Base-by-base conservation (phyloP, 345 rosid genomes). In the Melaleuca quinquenervia region DNA sequence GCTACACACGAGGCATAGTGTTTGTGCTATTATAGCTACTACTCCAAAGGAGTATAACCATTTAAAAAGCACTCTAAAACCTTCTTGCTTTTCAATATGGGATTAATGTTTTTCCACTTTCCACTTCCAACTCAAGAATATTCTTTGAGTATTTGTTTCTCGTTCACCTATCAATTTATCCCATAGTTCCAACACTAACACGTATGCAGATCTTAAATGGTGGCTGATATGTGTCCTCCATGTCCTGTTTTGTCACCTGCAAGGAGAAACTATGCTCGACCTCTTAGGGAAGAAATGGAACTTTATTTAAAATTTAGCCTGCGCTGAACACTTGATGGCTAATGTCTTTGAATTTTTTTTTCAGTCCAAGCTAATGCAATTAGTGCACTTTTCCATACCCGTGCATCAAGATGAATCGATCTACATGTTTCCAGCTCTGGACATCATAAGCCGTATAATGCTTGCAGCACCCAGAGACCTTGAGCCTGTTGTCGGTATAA, bases 391-490 rank as follows among this genome's bases (percentile, higher is more conserved):
- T 7, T 49, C n/a, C 48, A 15, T 89, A 90, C 93, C 88, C 74
- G 82, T 9, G 91, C 93, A 53, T 92, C 89, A 84, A 90, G 91
- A 83, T 86, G 90, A 84, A 90, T 48, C 92, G 87, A 82, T 91
- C 89, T 6, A 58, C 48, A 10, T 84, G 90, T 87, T 88, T 90
- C 93, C 93, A 91, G 6, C 83, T 89, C 55, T 92, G 92, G 50
- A 90, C 60, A 84, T 92, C 93, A 84, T 91, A 92, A 60, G 94
- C 93, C 16, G 93, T 90, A 27, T 87, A 92, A 84, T 92, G 94
- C 87, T 91, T 91, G 87, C 91, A 91, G 51, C 90, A 91, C 14
- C 89, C 86, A 14, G 94, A 89, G n/a, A 90, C 93, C 86, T 91
- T 90, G 49, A 92, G 89, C 52, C 60, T 88, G 29, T 89, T 75